Evolutionary conservation across 2,329 filamentous ascomycete genomes (phyloP).

Genomic region (Fusarium penzigii): DNA sequence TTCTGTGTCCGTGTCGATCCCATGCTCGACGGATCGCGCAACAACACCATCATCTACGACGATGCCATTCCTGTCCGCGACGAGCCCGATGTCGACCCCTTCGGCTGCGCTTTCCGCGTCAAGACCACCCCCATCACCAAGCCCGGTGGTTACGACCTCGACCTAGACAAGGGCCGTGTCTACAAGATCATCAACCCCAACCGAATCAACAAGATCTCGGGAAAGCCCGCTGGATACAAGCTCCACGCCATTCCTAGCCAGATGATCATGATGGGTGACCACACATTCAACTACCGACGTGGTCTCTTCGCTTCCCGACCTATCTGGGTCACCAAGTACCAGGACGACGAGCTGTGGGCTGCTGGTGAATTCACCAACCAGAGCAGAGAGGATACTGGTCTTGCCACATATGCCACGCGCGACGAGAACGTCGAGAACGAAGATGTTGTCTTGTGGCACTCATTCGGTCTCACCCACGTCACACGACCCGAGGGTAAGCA

Average conservation of each 20-base stretch:
- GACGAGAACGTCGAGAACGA: conserved; percentile 66
- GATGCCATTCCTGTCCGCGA: conserved; percentile 51
- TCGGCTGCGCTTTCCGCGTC: conserved; percentile 46
- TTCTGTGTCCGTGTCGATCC: conserved; percentile 63
- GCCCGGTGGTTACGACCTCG: conserved; percentile 48
- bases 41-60: conserved; percentile 31
- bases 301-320: conserved; percentile 10
- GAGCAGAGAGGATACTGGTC: conserved; percentile 42
- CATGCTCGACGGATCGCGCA: conserved; percentile 57
- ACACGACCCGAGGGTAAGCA: conserved; percentile 15
- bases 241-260: conserved; percentile 46
- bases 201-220: conserved; percentile 36
- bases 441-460: conserved; percentile 86
- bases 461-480: conserved; percentile 84
- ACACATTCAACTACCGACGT: conserved; percentile 15
- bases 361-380: conserved; percentile 53
- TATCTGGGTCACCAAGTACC: conserved; percentile 50
- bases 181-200: conserved; percentile 49
- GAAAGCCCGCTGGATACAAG: conserved; percentile 40
- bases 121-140: conserved; percentile 42
- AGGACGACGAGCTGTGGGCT: conserved; percentile 51
- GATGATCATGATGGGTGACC: conserved; percentile 28
- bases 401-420: conserved; percentile 6
- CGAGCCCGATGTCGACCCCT: conserved; percentile 48
- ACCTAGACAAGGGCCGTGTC: conserved; percentile 45